Base-by-base conservation (phyloP, 1,284 basidiomycete species). In the Moniliophthora roreri region DNA sequence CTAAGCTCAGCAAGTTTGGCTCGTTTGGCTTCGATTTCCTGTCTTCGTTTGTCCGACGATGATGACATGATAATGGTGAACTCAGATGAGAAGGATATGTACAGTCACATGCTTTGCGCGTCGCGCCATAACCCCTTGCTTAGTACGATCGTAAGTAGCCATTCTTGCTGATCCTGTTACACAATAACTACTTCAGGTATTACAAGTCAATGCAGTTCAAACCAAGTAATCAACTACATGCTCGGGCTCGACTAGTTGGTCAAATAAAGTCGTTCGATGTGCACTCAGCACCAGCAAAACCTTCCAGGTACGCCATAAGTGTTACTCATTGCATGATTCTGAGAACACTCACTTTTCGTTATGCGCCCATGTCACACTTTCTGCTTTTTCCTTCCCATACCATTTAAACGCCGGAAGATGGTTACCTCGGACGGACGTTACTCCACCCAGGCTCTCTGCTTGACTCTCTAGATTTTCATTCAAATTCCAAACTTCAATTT, bases 11-110 rank as follows among this genome's bases (percentile, higher is more conserved):
- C 92, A 39, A 98, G 85, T 69, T 94, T 95, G 6, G 86, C 84
- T 55, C 88, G 79, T 73, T 98, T 99, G 38, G 89, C 91, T 71
- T 95, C 93, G 58, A 98, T 92, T 73, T 98, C 95, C 63, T 87
- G 81, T 63, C 85, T 72, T 37, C 87, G 78, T 53, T 71, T 67
- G 52, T 77, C 76, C 18, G 66, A 67, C 65, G 69, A 67, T 28
- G 54, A 34, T 10, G 55, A 56, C 55, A 56, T 56, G 18, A 18
- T 41, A 32, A 32, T 32, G 28, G 28, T 32, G 28, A 32, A n/a
- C n/a, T n/a, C n/a, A n/a, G n/a, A n/a, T n/a, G n/a, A n/a, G n/a
- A n/a, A n/a, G n/a, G n/a, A n/a, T n/a, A n/a, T n/a, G n/a, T n/a
- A n/a, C n/a, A n/a, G n/a, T n/a, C n/a, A n/a, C n/a, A n/a, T n/a